Base-by-base conservation (phyloP, 1,284 basidiomycete genomes). In the Sanguinoderma infundibulare region DNA sequence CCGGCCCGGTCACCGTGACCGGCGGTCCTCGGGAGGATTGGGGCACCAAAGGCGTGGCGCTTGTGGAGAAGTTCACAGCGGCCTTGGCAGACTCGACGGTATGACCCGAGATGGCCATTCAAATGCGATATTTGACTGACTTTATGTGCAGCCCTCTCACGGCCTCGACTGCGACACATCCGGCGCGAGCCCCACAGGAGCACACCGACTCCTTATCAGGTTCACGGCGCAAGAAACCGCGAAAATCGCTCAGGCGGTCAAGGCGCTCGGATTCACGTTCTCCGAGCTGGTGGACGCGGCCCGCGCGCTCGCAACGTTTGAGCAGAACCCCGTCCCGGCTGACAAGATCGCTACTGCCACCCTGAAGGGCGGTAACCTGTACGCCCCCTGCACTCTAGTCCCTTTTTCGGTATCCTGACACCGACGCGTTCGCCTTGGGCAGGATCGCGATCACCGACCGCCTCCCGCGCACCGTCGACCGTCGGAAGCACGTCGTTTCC, bases 1-100 rank as follows among this genome's bases (percentile, higher is more conserved):
- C 54, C 17, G 64, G 64, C 4, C 58, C 59, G 14, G 52, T 65
- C 14, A 55, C 39, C 30, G 55, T 57, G 1, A 58, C 64, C 3
- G 64, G 64, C 4, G 64, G 61, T 1, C 50, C 59, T 12, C 54
- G 54, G 6, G 30, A 50, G 2, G 58, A 53, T 10, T 62, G 61
- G 57, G 46, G 50, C 22, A 44, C 42, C 7, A 35, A 60, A 14
- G 64, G 59, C 5, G 44, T 52, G 30, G 22, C 30, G 22, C 28
- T 57, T 10, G 26, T 44, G 14, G 28, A 49, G 8, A 49, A 17
- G 46, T 49, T 49, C 46, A 15, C 5, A 3, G 17, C 46, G 4
- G 26, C 28, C 17, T n/a, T 14, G 2, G 46, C 46, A 49, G 28
- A 49, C 26, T 17, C 24, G n/a, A 49, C 15, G 17, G 46, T 49